Base-by-base conservation (phyloP, 2,329 filamentous ascomycete species). In the Colletotrichum incanum region DNA sequence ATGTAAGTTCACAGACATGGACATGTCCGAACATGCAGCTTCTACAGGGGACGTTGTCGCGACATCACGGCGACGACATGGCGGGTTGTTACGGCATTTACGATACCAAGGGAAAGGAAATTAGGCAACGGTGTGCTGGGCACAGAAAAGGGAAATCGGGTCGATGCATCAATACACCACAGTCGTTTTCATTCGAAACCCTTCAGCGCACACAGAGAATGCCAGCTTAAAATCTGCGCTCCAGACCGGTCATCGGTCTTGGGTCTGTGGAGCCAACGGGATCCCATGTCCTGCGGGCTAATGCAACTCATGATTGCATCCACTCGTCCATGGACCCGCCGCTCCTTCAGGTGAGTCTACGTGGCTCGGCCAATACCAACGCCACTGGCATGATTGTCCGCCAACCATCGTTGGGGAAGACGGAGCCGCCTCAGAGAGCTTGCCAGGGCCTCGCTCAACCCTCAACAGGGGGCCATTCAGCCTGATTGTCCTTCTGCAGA, bases 271-370 rank as follows among this genome's bases (percentile, higher is more conserved):
- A 63, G 50, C 34, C 59, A n/a, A 52, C 1, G 31, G 39, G 31
- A 31, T 34, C 55, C 56, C 23, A 7, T 23, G 31, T 28, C 56
- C 18, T 34, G 59, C 58, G 43, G 28, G 43, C 45, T 50, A 59
- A 63, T 64, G 58, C 69, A 72, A 41, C 69, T 69, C 65, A 69
- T 64, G 52, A 39, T 49, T 54, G 41, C 58, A 54, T 54, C 45
- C 52, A 59, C 59, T 60, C 43, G 37, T 67, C 58, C 23, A 62
- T 50, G 50, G 56, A 58, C 64, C 65, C 45, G 58, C 59, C 47
- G 63, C 65, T 72, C 59, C 59, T 72, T 72, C 59, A 68, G 69
- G 65, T 72, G 65, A 72, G 69, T 68, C 69, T 59, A 55, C 54
- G 65, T 54, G 69, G 52, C 65, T 72, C 52, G 59, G 39, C 69